Percentiles rank a stretch among this genome's conserved stretches.
Evolutionary conservation across 1,284 basidiomycete species (phyloP).

Genomic region (Papiliotrema laurentii): DNA sequence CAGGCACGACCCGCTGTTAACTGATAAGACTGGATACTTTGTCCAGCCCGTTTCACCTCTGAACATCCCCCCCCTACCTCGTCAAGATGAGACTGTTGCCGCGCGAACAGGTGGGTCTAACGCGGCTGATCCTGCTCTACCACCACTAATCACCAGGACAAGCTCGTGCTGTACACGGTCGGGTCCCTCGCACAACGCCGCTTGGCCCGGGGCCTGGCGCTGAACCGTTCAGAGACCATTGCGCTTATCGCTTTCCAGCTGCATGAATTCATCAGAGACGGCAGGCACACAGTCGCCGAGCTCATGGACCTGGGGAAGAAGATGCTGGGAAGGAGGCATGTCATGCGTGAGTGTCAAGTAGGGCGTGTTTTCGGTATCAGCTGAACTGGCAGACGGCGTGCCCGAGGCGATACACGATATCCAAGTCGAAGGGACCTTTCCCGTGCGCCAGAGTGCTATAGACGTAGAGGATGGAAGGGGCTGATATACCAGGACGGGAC

Average conservation of each 20-base stretch:
- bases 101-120: constrained; percentile 34
- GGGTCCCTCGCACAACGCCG: constrained; percentile 90
- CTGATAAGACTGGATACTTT: too few species aligned
- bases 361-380: not conserved
- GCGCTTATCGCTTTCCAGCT: constrained; percentile 87
- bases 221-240: constrained; percentile 84
- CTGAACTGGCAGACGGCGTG: constrained; percentile 29
- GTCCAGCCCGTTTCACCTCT: too few species aligned
- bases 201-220: constrained; percentile 78
- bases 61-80: too few species aligned
- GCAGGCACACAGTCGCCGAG: constrained; percentile 75
- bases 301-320: constrained; percentile 90
- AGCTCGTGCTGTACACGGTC: constrained; percentile 55
- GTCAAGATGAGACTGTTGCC: constrained; percentile 23
- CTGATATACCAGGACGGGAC: constrained; percentile 55
- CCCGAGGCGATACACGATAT: constrained; percentile 62
- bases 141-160: constrained; percentile 41
- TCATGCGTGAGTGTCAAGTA: constrained; percentile 52
- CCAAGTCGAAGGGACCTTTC: constrained; percentile 89
- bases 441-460: constrained; percentile 52
- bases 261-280: constrained; percentile 95
- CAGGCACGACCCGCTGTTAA: too few species aligned
- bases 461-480: constrained; percentile 7
- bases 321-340: constrained; percentile 82
- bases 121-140: not conserved